Evolutionary conservation across 306 rosid species (phyloP), one percentile per base, ranked within the genome.

Genomic region (Erythrophleum fordii): DNA sequence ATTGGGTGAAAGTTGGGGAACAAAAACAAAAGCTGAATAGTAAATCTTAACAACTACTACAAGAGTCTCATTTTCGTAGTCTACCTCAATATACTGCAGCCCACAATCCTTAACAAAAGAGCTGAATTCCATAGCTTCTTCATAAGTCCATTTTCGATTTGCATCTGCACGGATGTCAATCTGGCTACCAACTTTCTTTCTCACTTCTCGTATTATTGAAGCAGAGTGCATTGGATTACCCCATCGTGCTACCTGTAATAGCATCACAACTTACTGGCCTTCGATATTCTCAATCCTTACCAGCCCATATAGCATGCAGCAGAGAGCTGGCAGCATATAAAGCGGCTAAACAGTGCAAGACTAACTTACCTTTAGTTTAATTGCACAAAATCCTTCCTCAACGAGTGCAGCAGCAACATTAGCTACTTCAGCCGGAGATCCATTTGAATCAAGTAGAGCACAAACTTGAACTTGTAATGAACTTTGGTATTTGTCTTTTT

Each of bases 61-160:
- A 55, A 77, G 29, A 8, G 70, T 77, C 8, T 26, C 37, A 45
- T 55, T 69, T 69, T 26, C 48, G 31, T 75, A 65, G 55, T 58
- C 80, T 89, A 91, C 99, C 97, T 95, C 99, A 49, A 95, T 89
- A 84, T 89, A 95, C 83, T 93, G 92, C 81, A 95, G 89, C 87
- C 87, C 73, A 82, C 92, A 93, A 78, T 90, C 96, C 90, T 89
- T 87, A 80, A 90, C 91, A 39, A 89, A 77, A 83, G 92, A 91
- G 76, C 92, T 88, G 86, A 95, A 95, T 76, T 85, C 83, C 53
- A 93, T 86, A 75, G 98, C 99, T 87, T 95, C 98, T 81, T 91
- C 85, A 82, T 82, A 93, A 65, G 93, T 93, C 99, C 99, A 95
- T 52, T 78, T 89, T 71, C 89, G 89, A 83, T 95, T 95, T 80